Evolutionary conservation across 331 rosid species (phyloP), one percentile per base, ranked within the genome.

Genomic region (Prunus yedoensis): DNA sequence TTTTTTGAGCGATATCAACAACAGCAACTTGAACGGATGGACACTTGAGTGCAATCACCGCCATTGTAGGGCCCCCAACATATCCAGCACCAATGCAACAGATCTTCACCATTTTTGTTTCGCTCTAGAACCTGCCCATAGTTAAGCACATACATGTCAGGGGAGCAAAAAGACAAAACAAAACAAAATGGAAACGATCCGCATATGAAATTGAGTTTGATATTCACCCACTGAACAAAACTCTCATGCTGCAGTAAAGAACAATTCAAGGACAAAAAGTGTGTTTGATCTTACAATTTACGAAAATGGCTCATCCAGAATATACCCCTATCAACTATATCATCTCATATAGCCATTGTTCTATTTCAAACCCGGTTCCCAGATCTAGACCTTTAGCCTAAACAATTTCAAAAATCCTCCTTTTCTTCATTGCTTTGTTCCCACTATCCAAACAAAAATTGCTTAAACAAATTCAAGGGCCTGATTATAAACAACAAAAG

Each of bases 11-110:
- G 78, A 90, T 90, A 67, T 90, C 92, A 57, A 90, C 92, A 50
- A 90, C 95, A 45, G 82, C 92, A 70, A 90, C 95, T 79, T 86
- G 90, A 73, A 88, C 61, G 41, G 89, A 68, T 15, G 95, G 91
- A 74, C 92, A 88, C 77, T 90, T 88, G 0, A 88, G 76, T 32
- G 95, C 95, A 79, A 90, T 90, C 65, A 90, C 88, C 1, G 92
- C 96, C 96, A 90, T 90, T 80, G 96, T 86, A 13, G 96, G 92
- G 30, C 96, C 91, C 47, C 92, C 94, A 5, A 89, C 94, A 78
- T 89, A 89, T 77, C 94, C 93, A 60, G 93, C 93, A 81, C 93
- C 93, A 81, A 89, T 89, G 87, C 93, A 89, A 74, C 93, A 89
- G 77, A 89, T 87, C 86, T 89, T 89, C 90, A 85, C 91, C 94